Percentiles rank a stretch among this genome's conserved stretches.
phyloP scores from a whole-genome alignment of 192 early-diverging fungal genomes.

The Gaertneriomyces semiglobifer region DNA sequence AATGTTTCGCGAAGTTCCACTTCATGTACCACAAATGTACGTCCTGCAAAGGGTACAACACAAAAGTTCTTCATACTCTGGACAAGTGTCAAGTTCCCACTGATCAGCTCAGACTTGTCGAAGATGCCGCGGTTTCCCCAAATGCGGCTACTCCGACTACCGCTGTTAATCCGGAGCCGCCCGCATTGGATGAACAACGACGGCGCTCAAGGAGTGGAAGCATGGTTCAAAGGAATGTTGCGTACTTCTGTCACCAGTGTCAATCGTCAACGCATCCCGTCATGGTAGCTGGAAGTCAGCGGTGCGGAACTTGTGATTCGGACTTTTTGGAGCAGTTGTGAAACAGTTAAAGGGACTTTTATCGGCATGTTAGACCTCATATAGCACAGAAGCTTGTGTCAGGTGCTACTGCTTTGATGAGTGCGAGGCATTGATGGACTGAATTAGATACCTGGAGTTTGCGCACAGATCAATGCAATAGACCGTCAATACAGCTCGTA shows the following conservation, averaged over 20 bases:
- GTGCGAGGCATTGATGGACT: no score
- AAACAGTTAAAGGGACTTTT: no score
- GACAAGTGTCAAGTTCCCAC: constrained; percentile 3
- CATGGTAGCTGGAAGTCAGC: constrained; percentile 17
- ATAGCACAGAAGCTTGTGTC: no score
- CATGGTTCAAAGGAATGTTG: constrained; percentile 17
- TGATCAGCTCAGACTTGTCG: neutral
- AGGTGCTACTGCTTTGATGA: no score
- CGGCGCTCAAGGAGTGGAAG: constrained; percentile 2
- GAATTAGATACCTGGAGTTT: no score
- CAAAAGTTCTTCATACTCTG: constrained; percentile 60
- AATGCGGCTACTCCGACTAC: neutral
- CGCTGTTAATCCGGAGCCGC: neutral
- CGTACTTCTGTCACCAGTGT: constrained; percentile 31
- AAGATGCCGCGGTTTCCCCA: neutral
- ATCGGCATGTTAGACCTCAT: no score
- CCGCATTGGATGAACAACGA: neutral
- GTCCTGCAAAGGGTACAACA: constrained; percentile 87
- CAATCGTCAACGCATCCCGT: constrained; percentile 21
- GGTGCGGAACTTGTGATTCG: constrained; percentile 28
- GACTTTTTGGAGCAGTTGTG: constrained; percentile 33
- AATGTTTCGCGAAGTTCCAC: constrained; percentile 80
- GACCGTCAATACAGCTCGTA: no score
- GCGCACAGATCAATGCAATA: no score
- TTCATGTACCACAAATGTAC: constrained; percentile 96